Base-by-base conservation (phyloP, 2,329 filamentous ascomycete species). In the Bipolaris bicolor region DNA sequence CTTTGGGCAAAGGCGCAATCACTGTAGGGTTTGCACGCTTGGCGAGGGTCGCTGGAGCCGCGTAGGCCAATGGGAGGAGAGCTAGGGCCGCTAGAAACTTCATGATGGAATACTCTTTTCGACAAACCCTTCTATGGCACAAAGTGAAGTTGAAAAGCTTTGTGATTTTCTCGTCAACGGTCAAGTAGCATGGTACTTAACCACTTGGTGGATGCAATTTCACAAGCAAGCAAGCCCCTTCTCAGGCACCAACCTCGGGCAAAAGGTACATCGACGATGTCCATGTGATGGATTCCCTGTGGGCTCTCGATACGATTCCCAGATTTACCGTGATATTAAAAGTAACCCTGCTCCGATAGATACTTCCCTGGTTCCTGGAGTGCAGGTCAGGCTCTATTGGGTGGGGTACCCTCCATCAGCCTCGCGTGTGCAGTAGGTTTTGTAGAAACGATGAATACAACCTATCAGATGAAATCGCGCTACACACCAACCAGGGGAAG, bases 11-110 rank as follows among this genome's bases (percentile, higher is more conserved):
- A 1, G 82, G 75, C 34, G 87, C 82, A 15, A 80, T 76, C 47
- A 88, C 85, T 3, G 81, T 82, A 3, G 85, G 84, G 33, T 68
- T 75, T 39, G 78, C 80, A 43, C 81, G 76, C 61, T 80, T 80
- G 55, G 81, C 77, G 9, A 83, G 52, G 3, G 72, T 72, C 34
- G 66, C 71, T 64, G 68, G 77, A 57, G 70, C 68, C 29, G 71
- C 72, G 16, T 71, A 51, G 51, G 57, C 66, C n/a, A 74, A 55
- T 15, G 74, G 70, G 39, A 75, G 43, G 10, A 74, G 47, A 5
- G 61, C 44, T 33, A 76, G 54, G 20, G 68, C 50, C 5, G 58
- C 26, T 29, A 60, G 45, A 33, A 67, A 40, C 65, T 71, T 74
- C 74, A 76, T 76, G 34, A 48, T 71, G 53, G 18, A 31, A 16